A percentile compares a stretch with the other conserved stretches of the same genome.
Conservation (phyloP, 148 eudicot species). For the Rhododendron griersonianum region DNA sequence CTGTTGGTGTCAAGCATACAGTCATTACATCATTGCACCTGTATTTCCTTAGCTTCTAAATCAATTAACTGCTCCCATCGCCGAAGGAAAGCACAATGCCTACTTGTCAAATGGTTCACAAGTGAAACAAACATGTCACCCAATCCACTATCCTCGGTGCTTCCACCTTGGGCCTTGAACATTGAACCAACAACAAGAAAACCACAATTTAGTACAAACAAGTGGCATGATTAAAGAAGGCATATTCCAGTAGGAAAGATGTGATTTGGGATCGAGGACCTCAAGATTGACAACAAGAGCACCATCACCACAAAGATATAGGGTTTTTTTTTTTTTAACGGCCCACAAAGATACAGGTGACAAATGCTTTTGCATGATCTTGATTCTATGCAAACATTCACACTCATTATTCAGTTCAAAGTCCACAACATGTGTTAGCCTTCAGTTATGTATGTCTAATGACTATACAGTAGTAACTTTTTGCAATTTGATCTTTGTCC, state of each 20-base stretch:
- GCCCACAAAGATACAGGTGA: too few species aligned
- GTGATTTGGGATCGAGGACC: neutral
- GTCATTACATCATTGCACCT: constrained; percentile 34
- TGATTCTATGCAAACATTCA: neutral
- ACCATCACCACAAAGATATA: neutral
- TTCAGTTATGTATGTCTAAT: neutral
- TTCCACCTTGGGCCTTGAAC: constrained; percentile 76
- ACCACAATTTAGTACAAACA: neutral
- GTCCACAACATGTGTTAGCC: neutral
- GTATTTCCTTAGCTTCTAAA: constrained; percentile 82
- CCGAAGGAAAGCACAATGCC: constrained; percentile 60
- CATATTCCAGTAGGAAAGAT: neutral
- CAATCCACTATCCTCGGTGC: constrained; percentile 77
- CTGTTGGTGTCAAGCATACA: neutral
- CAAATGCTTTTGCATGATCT: neutral
- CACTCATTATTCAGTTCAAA: neutral
- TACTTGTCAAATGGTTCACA: constrained; percentile 63
- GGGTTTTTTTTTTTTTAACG: neutral
- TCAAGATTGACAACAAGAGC: neutral
- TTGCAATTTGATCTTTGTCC: neutral
- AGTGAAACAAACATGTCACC: constrained; percentile 67
- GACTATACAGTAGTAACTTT: neutral
- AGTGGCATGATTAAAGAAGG: neutral
- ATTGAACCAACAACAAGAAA: constrained; percentile 16
- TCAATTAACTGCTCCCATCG: constrained; percentile 85